Conservation (phyloP, 768 basidiomycete genomes). For the Cytidiella melzeri region DNA sequence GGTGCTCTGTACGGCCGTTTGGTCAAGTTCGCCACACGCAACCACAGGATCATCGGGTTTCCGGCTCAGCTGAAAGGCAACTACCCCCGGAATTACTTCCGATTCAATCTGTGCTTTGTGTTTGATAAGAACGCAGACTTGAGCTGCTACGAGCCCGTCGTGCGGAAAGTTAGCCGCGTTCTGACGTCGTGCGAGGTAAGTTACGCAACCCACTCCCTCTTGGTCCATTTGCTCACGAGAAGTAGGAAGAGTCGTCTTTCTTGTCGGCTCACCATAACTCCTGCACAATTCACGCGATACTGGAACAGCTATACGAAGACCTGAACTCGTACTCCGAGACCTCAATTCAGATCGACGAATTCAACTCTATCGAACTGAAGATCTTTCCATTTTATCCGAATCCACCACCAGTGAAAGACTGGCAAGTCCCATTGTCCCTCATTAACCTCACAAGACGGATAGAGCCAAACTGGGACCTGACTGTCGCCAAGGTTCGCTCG, state of each 20-base stretch:
- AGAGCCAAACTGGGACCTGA: conserved; percentile 95
- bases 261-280: conserved; percentile 70
- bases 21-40: conserved; percentile 77
- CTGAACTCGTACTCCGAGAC: conserved; percentile 97
- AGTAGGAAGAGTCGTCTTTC: conserved; percentile 82
- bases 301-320: conserved; percentile 96
- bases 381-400: conserved; percentile 97
- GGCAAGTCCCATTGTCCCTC: conserved; percentile 91
- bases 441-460: conserved; percentile 76
- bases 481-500: conserved; percentile 73
- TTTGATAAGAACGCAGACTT: conserved; percentile 89
- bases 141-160: conserved; percentile 93
- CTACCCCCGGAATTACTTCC: conserved; percentile 84
- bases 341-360: conserved; percentile 82
- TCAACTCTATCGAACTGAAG: conserved; percentile 93
- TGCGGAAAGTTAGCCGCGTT: conserved; percentile 90
- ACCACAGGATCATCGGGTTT: conserved; percentile 86
- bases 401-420: conserved; percentile 82
- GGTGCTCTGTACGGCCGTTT: conserved; percentile 82
- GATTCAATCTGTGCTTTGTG: conserved; percentile 94
- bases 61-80: conserved; percentile 70
- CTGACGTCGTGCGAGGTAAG: conserved; percentile 84
- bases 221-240: not conserved
- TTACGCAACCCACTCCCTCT: not conserved
- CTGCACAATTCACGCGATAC: conserved; percentile 66